Base-by-base conservation (phyloP, 768 basidiomycete species). In the Mycena alexandri region DNA sequence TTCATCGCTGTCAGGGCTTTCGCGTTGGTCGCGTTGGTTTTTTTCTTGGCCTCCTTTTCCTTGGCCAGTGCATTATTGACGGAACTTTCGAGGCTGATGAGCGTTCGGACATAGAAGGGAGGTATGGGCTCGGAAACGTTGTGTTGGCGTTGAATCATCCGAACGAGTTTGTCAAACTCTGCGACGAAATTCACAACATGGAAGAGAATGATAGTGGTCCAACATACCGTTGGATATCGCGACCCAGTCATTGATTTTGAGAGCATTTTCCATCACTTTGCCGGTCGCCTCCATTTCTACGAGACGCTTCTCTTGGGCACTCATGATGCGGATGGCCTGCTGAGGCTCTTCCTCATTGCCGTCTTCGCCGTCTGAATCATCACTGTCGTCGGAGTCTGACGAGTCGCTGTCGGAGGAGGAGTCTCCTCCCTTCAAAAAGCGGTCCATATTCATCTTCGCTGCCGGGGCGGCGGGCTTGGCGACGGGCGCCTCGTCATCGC, bases 171-270 rank as follows among this genome's bases (percentile, higher is more conserved):
- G 82, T 99, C 98, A 79, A 96, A 98, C 80, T 99, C 98, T 98
- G 50, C 4, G 46, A 44, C 51, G 55, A 70, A 55, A 74, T 65
- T 50, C 52, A 56, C 12, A 42, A 17, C 22, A 34, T 13, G 47
- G 34, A 42, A 47, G 64, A 46, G 25, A 56, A 53, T 34, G n/a
- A 9, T 5, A 46, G 11, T 58, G 48, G n/a, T 48, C 41, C 52
- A 22, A 78, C 89, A 62, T 73, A 95, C 96, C 96, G 66, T 87
- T 91, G 22, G 93, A 94, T 73, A 95, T 96, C 33, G 89, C 89
- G 25, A 91, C 90, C 98, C 98, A 99, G 80, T 99, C 96, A 74
- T 96, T 97, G 72, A 97, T 96, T 85, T 94, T 97, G 69, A 93
- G 84, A 21, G 92, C 96, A 76, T 99, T 99, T 52, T 97, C 94